Percentiles rank a stretch among this genome's conserved stretches.
Conservation (phyloP, 140 eudicot species). For the Anethum foeniculum region DNA sequence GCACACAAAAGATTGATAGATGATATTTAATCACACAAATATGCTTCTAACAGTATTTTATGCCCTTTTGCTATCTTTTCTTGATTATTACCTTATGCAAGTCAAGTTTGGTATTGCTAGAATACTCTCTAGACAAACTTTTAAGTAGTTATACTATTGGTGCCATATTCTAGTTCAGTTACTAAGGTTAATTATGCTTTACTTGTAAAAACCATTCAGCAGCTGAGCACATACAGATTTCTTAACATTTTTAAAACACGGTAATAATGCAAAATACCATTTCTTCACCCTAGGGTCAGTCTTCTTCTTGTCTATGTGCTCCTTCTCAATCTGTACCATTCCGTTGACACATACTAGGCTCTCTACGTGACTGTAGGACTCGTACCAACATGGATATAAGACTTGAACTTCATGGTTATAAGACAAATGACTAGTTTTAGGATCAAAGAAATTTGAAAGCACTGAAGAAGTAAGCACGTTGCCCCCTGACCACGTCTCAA, state of each 20-base stretch:
- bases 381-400: slow-evolving; percentile 3
- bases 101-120: neutral
- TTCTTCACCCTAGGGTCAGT: neutral
- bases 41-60: neutral
- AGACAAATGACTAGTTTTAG: neutral
- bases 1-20: neutral
- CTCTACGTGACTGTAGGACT: neutral
- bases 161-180: neutral
- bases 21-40: neutral
- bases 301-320: neutral
- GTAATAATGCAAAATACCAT: neutral
- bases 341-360: neutral
- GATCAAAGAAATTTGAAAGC: neutral
- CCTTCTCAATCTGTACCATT: neutral
- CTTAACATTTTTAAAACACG: neutral
- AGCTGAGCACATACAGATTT: neutral
- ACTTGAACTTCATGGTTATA: neutral
- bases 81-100: neutral
- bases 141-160: neutral
- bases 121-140: neutral
- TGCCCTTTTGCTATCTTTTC: neutral
- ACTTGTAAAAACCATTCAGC: neutral
- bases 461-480: neutral
- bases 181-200: neutral
- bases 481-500: neutral